A percentile compares a stretch with the other conserved stretches of the same genome.
Conservation (phyloP, 306 rosid genomes). For the Cucurbita moschata region DNA sequence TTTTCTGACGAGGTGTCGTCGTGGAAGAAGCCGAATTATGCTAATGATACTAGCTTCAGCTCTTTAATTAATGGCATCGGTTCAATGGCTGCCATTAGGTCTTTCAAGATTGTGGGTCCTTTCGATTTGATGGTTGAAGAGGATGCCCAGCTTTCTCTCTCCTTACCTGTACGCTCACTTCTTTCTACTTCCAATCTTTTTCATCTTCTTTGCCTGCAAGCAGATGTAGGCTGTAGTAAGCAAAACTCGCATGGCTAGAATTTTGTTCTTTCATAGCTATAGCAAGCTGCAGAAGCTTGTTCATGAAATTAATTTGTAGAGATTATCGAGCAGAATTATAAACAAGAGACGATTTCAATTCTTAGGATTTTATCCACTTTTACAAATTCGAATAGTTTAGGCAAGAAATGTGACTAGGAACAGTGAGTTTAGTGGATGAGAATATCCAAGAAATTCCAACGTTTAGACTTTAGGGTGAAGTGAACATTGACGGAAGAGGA, state of each 20-base stretch:
- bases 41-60: constrained; percentile 26
- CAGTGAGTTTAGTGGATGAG: neutral
- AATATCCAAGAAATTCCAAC: neutral
- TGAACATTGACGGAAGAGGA: neutral
- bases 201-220: neutral
- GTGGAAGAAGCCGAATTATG: constrained; percentile 42
- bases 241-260: neutral
- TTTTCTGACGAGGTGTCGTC: constrained; percentile 41
- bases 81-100: constrained; percentile 38
- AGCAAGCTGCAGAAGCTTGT: neutral
- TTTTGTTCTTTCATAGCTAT: neutral
- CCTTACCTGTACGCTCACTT: constrained; percentile 41
- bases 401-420: neutral
- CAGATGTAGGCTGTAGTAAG: neutral
- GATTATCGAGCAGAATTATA: neutral
- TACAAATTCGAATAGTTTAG: neutral
- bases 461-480: neutral
- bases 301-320: neutral
- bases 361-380: neutral
- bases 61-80: constrained; percentile 25
- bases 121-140: constrained; percentile 41
- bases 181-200: neutral
- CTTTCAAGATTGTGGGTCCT: constrained; percentile 59
- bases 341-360: neutral
- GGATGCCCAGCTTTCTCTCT: constrained; percentile 28